A percentile compares a stretch with the other conserved stretches of the same genome.
These are phyloP conservation scores for Nakaseomyces uthaithaninus DNA, from an alignment of 1,139 yeast genomes.

Conservation along the genomic window DNA sequence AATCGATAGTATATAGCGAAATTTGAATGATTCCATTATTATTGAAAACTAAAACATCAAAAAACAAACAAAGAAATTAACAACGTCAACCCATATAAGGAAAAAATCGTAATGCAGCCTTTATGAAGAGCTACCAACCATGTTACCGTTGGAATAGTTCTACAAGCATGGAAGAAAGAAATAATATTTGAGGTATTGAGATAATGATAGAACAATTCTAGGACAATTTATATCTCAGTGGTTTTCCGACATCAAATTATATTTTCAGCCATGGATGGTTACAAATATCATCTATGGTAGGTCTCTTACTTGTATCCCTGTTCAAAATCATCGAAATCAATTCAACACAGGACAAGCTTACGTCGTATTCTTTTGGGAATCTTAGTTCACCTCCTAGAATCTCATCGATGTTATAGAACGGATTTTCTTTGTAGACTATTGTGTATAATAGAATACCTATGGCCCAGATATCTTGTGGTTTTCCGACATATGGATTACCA, in stretches of 20 bases:
- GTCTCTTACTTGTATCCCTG: constrained; percentile 56
- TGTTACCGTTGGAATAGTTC: too few species aligned
- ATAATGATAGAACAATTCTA: too few species aligned
- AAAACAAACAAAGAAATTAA: too few species aligned
- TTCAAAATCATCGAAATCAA: constrained; percentile 59
- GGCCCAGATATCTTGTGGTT: constrained; percentile 96
- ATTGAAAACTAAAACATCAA: not conserved
- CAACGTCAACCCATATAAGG: not conserved
- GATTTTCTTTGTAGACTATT: constrained; percentile 86
- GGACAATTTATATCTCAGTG: too few species aligned
- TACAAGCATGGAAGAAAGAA: too few species aligned
- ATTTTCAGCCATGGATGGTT: constrained; percentile 58
- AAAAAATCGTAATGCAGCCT: too few species aligned
- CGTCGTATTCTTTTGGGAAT: constrained; percentile 43
- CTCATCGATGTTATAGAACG: constrained; percentile 90
- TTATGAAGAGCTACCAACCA: too few species aligned
- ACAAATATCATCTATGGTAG: constrained; percentile 61
- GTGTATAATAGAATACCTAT: constrained; percentile 85
- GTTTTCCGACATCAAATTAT: too few species aligned
- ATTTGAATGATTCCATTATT: not conserved
- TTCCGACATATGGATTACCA: constrained; percentile 84
- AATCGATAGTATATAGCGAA: not conserved
- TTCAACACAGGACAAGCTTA: constrained; percentile 49
- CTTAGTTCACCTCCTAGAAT: constrained; percentile 83
- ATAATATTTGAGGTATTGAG: too few species aligned